A percentile compares a stretch with the other conserved stretches of the same genome.
phyloP scores from a whole-genome alignment of 2,329 filamentous ascomycete genomes.

The Endocalyx cinctus region DNA sequence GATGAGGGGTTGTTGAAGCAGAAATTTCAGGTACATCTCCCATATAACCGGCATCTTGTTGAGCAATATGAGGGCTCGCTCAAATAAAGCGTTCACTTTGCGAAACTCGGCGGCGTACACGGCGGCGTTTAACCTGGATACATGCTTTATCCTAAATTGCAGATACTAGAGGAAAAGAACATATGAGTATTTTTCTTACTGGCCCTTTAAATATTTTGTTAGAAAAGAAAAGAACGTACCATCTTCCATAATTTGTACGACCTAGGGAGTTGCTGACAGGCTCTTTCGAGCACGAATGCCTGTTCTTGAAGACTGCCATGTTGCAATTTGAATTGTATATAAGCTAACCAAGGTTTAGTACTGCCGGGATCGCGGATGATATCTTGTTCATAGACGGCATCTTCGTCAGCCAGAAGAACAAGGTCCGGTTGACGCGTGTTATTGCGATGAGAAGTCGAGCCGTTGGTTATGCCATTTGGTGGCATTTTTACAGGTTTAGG shows the following conservation, averaged over 20 bases:
- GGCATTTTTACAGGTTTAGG: slow-evolving; percentile 21
- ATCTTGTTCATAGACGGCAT: slow-evolving; percentile 95
- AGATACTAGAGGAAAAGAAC: slow-evolving; percentile 72
- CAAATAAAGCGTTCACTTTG: slow-evolving; percentile 94
- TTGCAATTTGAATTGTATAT: slow-evolving; percentile 84
- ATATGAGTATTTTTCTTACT: too few species aligned
- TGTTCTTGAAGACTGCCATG: slow-evolving; percentile 84
- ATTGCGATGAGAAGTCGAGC: too few species aligned
- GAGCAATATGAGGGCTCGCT: slow-evolving; percentile 83
- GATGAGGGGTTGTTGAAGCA: slow-evolving; percentile 86
- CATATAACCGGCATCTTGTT: slow-evolving; percentile 99
- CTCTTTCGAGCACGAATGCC: slow-evolving; percentile 81
- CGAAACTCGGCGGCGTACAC: slow-evolving; percentile 74
- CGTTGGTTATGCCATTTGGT: slow-evolving; percentile 26
- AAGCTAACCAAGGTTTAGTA: slow-evolving; percentile 91
- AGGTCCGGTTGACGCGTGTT: slow-evolving; percentile 38
- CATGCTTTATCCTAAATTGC: slow-evolving; percentile 74
- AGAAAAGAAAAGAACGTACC: too few species aligned
- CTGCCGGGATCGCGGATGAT: slow-evolving; percentile 79
- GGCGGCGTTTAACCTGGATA: slow-evolving; percentile 77
- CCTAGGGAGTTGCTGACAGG: slow-evolving; percentile 81
- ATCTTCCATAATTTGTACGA: slow-evolving; percentile 99
- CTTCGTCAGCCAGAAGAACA: slow-evolving; percentile 67
- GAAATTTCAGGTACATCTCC: slow-evolving; percentile 93
- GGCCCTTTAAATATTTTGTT: too few species aligned